phyloP scores from a whole-genome alignment of 106 monocot species.

The Dioscorea alata region DNA sequence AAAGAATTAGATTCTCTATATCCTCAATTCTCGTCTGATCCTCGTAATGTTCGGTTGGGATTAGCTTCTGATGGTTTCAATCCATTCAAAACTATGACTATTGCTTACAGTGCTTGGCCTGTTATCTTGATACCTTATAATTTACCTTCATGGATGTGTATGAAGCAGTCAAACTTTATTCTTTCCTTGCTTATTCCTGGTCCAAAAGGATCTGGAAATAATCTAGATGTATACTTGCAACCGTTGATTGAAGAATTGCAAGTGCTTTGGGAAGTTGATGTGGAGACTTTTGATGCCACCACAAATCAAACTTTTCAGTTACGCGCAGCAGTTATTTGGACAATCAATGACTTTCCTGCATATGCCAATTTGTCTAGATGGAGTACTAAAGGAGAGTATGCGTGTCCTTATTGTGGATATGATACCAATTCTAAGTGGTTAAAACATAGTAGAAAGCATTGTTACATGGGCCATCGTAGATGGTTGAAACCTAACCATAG shows the following conservation, averaged over 20 bases:
- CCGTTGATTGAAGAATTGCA: slow-evolving; percentile 18
- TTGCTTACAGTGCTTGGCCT: slow-evolving; percentile 9
- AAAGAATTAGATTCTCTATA: slow-evolving; percentile 2
- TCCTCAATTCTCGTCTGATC: slow-evolving; percentile 2
- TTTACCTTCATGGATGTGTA: slow-evolving; percentile 23
- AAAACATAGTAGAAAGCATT: slow-evolving; percentile 9
- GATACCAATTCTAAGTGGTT: not conserved
- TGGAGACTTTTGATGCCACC: slow-evolving; percentile 9
- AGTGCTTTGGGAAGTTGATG: not conserved
- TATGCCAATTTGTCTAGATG: slow-evolving; percentile 15
- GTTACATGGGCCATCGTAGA: slow-evolving; percentile 24
- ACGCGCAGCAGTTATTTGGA: slow-evolving; percentile 19
- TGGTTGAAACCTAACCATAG: not conserved
- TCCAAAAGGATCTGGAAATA: slow-evolving; percentile 1
- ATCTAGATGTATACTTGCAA: slow-evolving; percentile 23
- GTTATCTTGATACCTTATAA: slow-evolving; percentile 17
- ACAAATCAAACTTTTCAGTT: slow-evolving; percentile 11
- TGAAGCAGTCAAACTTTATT: slow-evolving; percentile 3
- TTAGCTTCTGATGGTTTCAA: slow-evolving; percentile 20
- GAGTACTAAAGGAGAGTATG: slow-evolving; percentile 15
- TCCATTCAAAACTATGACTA: slow-evolving; percentile 15
- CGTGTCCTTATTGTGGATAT: slow-evolving; percentile 9
- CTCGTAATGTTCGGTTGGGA: slow-evolving; percentile 11
- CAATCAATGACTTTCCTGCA: slow-evolving; percentile 21
- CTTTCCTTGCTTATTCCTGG: slow-evolving; percentile 14